A percentile compares a stretch with the other conserved stretches of the same genome.
These are phyloP conservation scores for Haplographium delicatum DNA, from an alignment of 495 filamentous ascomycete species.

Conservation along the genomic window DNA sequence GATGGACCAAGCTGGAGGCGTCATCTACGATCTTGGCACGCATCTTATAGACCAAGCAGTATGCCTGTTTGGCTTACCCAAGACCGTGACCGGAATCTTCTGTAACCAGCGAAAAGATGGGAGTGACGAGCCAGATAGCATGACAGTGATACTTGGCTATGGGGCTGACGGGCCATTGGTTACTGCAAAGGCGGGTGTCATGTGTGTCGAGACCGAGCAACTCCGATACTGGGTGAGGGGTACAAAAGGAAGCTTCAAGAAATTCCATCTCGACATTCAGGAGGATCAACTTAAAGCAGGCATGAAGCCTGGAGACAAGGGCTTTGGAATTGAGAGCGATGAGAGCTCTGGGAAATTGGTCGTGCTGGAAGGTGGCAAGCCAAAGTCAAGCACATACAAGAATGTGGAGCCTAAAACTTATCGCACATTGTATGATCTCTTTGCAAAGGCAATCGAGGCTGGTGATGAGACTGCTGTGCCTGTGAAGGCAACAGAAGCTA, in stretches of 20 bases:
- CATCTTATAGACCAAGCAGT: conserved; percentile 82
- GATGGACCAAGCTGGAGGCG: conserved; percentile 60
- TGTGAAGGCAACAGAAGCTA: conserved; percentile 65
- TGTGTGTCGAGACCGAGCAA: conserved; percentile 66
- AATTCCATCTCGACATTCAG: conserved; percentile 73
- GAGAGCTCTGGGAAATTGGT: conserved; percentile 37
- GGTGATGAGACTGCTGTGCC: conserved; percentile 56
- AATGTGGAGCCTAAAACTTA: conserved; percentile 70
- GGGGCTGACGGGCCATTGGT: conserved; percentile 47
- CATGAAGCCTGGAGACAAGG: conserved; percentile 54
- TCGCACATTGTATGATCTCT: conserved; percentile 62
- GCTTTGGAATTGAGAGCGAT: conserved; percentile 60
- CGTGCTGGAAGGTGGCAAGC: conserved; percentile 32
- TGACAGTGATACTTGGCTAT: conserved; percentile 67
- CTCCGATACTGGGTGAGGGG: conserved; percentile 77
- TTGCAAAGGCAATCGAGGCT: conserved; percentile 59
- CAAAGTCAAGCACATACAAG: conserved; percentile 40
- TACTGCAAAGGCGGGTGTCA: conserved; percentile 63
- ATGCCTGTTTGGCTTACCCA: conserved; percentile 71
- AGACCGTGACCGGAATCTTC: conserved; percentile 62
- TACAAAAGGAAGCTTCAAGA: conserved; percentile 74
- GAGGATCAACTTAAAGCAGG: conserved; percentile 76
- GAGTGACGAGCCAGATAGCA: conserved; percentile 60
- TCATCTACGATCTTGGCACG: conserved; percentile 76
- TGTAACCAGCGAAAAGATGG: conserved; percentile 57